phyloP scores from a whole-genome alignment of 1,139 yeast genomes.

The Kodamaea alishanica region DNA sequence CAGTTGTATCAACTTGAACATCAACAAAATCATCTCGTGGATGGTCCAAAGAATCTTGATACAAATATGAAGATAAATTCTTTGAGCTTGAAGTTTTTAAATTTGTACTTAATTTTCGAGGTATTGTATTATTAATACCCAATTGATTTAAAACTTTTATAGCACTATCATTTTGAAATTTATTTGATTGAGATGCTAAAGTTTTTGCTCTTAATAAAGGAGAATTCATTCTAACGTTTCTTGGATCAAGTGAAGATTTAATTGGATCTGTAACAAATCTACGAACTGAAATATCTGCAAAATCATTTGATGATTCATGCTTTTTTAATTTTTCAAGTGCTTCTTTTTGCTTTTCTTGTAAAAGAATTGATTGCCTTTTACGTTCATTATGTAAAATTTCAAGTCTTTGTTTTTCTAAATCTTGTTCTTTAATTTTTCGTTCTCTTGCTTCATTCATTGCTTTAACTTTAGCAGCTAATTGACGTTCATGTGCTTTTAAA shows the following conservation, averaged over 20 bases:
- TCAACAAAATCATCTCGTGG: no score
- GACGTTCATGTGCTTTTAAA: constrained; percentile 26
- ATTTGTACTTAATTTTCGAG: constrained; percentile 22
- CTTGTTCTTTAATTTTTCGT: constrained; percentile 18
- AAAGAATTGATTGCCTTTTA: constrained; percentile 20
- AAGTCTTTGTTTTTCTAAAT: constrained; percentile 9
- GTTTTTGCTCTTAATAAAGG: constrained; percentile 40
- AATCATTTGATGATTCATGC: constrained; percentile 28
- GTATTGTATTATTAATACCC: constrained; percentile 37
- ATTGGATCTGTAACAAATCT: constrained; percentile 19
- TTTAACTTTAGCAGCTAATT: constrained; percentile 30
- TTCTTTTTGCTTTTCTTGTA: constrained; percentile 29
- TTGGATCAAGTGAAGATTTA: constrained; percentile 38
- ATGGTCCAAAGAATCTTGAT: no score
- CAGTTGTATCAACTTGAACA: constrained; percentile 6
- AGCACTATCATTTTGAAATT: constrained; percentile 25
- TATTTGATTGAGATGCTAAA: constrained; percentile 28
- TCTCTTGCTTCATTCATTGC: constrained; percentile 30
- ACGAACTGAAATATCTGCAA: constrained; percentile 15
- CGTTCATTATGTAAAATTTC: constrained; percentile 13
- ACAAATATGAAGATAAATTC: constrained; percentile 35
- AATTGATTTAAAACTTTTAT: constrained; percentile 40
- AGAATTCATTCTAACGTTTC: constrained; percentile 17
- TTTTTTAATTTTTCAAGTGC: constrained; percentile 30
- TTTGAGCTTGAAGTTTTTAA: constrained; percentile 46